A percentile compares a stretch with the other conserved stretches of the same genome.
phyloP scores from a whole-genome alignment of 208 protist genomes.

The Leptomonas pyrrhocoris region DNA sequence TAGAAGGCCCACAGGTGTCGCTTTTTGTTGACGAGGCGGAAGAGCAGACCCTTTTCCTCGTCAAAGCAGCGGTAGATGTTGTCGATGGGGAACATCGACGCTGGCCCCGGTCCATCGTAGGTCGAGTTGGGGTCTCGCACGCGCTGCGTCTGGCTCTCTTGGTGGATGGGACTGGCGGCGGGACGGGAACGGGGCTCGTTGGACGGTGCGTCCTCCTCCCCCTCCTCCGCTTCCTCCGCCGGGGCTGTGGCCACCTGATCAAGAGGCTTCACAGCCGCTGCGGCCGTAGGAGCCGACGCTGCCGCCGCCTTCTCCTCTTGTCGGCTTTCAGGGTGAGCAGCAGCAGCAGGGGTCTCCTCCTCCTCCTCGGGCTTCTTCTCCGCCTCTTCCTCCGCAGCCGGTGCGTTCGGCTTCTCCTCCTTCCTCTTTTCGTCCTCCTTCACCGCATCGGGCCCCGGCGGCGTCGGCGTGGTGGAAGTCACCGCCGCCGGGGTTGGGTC shows the following conservation, averaged over 20 bases:
- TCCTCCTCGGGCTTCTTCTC: constrained; percentile 1
- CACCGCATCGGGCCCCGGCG: neutral
- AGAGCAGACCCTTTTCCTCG: constrained; percentile 70
- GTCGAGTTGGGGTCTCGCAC: constrained; percentile 13
- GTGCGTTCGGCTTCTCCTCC: neutral
- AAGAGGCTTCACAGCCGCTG: neutral
- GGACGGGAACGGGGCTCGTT: neutral
- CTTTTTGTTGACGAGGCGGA: constrained; percentile 66
- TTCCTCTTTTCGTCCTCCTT: constrained; percentile 8
- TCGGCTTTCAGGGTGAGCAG: neutral
- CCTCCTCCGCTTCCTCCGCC: neutral
- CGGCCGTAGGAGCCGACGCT: neutral
- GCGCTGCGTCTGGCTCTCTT: constrained; percentile 21
- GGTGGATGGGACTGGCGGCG: constrained; percentile 4
- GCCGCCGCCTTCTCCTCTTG: neutral
- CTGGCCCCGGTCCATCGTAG: constrained; percentile 43
- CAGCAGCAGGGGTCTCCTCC: neutral
- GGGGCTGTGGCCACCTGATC: constrained; percentile 13
- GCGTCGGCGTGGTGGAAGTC: neutral
- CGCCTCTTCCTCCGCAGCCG: neutral
- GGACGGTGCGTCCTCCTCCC: neutral
- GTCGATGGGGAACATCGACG: constrained; percentile 42
- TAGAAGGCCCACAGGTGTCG: constrained; percentile 77
- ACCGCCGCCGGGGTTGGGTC: neutral
- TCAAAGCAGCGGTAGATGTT: constrained; percentile 74